Evolutionary conservation across 1,139 yeast species (phyloP).

Genomic region (Zygoascus meyerae): DNA sequence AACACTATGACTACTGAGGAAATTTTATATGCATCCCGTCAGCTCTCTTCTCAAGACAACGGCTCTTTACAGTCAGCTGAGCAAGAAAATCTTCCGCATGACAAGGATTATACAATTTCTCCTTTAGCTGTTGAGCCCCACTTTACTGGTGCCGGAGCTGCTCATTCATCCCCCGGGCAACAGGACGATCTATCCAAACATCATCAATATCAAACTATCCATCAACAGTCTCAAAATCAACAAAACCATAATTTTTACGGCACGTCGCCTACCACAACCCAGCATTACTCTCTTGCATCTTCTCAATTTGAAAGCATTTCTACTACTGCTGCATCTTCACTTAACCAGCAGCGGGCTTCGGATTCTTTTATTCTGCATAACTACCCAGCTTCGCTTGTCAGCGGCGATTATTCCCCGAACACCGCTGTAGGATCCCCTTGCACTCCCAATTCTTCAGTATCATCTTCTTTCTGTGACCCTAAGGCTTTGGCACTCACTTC

Average conservation of each 20-base stretch:
- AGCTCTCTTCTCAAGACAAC: background rate
- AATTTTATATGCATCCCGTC: conserved; percentile 3
- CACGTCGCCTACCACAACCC: background rate
- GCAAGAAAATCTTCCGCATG: too few species aligned
- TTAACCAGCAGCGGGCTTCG: background rate
- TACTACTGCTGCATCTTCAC: background rate
- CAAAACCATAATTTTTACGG: background rate
- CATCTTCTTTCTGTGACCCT: conserved; percentile 22
- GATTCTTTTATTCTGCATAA: too few species aligned
- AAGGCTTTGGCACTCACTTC: conserved; percentile 20
- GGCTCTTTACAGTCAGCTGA: background rate
- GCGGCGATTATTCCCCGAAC: conserved; percentile 6
- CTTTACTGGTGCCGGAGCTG: background rate
- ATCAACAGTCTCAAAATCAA: background rate
- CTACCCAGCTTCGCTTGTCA: too few species aligned
- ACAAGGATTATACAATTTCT: background rate
- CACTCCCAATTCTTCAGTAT: conserved; percentile 9
- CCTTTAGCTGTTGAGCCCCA: conserved; percentile 3
- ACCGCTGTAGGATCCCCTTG: background rate
- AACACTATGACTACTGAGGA: conserved; percentile 4
- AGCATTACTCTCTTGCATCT: background rate
- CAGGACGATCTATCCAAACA: background rate
- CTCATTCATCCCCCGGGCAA: background rate
- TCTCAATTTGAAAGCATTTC: background rate
- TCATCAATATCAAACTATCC: background rate